Evolutionary conservation across 164 flowering plant genomes (phyloP).

Genomic region (Tetracentron sinense): DNA sequence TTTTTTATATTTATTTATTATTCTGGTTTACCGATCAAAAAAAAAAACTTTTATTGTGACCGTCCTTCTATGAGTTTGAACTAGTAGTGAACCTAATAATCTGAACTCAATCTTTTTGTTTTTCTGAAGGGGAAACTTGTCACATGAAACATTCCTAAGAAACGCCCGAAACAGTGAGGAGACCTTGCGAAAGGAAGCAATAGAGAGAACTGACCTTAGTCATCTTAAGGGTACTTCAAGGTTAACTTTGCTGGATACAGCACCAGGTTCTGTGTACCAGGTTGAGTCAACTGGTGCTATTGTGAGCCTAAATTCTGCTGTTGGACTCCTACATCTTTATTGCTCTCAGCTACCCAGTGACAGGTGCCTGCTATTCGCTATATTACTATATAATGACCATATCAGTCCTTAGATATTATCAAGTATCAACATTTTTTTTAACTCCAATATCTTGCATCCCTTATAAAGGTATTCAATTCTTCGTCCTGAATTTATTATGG

Average conservation of each 20-base stretch:
- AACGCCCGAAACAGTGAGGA: slow-evolving; percentile 98
- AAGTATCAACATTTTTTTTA: neutral
- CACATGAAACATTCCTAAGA: slow-evolving; percentile 83
- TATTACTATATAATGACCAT: neutral
- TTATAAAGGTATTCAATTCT: slow-evolving; percentile 81
- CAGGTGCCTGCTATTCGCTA: slow-evolving; percentile 46
- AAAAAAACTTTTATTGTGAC: too few relatives aligned
- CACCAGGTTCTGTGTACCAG: slow-evolving; percentile 77
- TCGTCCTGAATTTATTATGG: slow-evolving; percentile 97
- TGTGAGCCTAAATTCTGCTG: slow-evolving; percentile 97
- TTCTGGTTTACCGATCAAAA: too few relatives aligned
- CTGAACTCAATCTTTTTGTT: slow-evolving; percentile 5
- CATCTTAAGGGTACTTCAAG: slow-evolving; percentile 74
- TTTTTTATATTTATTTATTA: neutral
- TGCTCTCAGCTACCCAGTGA: slow-evolving; percentile 99
- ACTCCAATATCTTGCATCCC: slow-evolving; percentile 5
- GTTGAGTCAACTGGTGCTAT: slow-evolving; percentile 97
- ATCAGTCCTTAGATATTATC: neutral
- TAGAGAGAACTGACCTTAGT: slow-evolving; percentile 95
- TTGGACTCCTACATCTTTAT: slow-evolving; percentile 93
- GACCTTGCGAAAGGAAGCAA: slow-evolving; percentile 93
- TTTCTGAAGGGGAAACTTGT: slow-evolving; percentile 64
- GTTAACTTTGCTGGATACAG: slow-evolving; percentile 53
- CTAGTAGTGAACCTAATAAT: neutral
- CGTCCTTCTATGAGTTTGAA: too few relatives aligned